Evolutionary conservation across 306 rosid species (phyloP).

Genomic region (Pueraria montana): DNA sequence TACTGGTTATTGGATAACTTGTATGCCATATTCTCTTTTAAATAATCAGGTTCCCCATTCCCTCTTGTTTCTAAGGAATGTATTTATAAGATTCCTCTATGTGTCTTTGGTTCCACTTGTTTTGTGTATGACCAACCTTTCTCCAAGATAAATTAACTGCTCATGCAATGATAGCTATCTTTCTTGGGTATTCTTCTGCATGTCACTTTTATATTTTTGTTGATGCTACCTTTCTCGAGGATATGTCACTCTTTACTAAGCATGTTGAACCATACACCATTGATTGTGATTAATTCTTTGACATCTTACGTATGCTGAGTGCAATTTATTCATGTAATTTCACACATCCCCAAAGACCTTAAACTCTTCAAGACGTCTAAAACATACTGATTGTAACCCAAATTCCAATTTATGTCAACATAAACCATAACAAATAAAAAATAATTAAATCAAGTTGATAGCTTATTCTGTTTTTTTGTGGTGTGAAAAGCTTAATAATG

Average conservation of each 20-base stretch:
- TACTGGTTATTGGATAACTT: background rate
- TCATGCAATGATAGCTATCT: no score
- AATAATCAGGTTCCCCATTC: background rate
- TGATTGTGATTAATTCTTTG: background rate
- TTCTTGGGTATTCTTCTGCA: background rate
- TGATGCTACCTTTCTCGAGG: background rate
- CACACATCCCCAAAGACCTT: background rate
- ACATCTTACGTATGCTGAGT: background rate
- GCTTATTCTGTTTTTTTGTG: background rate
- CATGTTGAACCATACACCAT: background rate
- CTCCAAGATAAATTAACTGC: no score
- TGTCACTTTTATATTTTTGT: background rate
- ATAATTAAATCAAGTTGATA: background rate
- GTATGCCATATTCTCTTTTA: background rate
- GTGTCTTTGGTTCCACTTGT: no score
- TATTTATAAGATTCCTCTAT: no score
- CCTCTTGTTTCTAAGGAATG: no score
- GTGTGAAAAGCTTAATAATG: background rate
- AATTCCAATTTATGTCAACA: slow-evolving; percentile 12
- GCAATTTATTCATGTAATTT: background rate
- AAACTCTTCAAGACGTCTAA: background rate
- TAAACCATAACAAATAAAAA: slow-evolving; percentile 1
- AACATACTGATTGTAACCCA: background rate
- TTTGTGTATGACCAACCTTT: no score
- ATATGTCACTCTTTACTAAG: background rate